Conservation (phyloP, 1,284 basidiomycete genomes). For the Athelia sp. region DNA sequence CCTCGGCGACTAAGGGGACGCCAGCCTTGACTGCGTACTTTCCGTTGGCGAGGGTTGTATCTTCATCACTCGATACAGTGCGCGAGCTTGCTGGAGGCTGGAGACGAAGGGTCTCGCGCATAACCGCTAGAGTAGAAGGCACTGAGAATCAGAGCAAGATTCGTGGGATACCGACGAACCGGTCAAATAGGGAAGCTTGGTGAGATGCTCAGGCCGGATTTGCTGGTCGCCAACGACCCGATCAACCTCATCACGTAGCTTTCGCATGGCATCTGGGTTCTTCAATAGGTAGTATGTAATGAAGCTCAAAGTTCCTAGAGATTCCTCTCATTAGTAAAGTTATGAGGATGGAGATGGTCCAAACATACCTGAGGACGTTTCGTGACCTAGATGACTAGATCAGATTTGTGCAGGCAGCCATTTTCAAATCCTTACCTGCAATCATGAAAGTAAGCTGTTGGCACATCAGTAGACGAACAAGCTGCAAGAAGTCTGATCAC, state of each 20-base stretch:
- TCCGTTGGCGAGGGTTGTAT: slow-evolving; percentile 32
- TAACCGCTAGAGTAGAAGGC: slow-evolving; percentile 32
- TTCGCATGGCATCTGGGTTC: slow-evolving; percentile 36
- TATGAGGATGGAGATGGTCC: not conserved
- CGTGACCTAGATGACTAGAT: slow-evolving; percentile 30
- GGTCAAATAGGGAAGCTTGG: slow-evolving; percentile 37
- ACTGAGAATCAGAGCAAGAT: not conserved
- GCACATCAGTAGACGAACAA: slow-evolving; percentile 23
- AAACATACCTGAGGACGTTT: slow-evolving; percentile 39
- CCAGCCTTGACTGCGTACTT: slow-evolving; percentile 37
- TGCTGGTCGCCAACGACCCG: slow-evolving; percentile 33
- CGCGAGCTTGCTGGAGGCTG: slow-evolving; percentile 36
- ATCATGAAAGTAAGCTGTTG: slow-evolving; percentile 32
- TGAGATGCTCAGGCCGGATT: slow-evolving; percentile 31
- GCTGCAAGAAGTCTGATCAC: slow-evolving; percentile 6
- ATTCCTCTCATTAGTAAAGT: not conserved
- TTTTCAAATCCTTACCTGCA: slow-evolving; percentile 31
- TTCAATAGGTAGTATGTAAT: slow-evolving; percentile 40
- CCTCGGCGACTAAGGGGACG: slow-evolving; percentile 24
- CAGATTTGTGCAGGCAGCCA: not conserved
- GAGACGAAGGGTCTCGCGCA: slow-evolving; percentile 44
- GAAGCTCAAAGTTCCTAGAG: slow-evolving; percentile 36
- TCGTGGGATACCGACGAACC: slow-evolving; percentile 23
- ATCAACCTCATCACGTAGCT: slow-evolving; percentile 43
- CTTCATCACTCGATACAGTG: slow-evolving; percentile 27